Evolutionary conservation across 2,329 filamentous ascomycete genomes (phyloP).

Genomic region (Xylaria sp.): DNA sequence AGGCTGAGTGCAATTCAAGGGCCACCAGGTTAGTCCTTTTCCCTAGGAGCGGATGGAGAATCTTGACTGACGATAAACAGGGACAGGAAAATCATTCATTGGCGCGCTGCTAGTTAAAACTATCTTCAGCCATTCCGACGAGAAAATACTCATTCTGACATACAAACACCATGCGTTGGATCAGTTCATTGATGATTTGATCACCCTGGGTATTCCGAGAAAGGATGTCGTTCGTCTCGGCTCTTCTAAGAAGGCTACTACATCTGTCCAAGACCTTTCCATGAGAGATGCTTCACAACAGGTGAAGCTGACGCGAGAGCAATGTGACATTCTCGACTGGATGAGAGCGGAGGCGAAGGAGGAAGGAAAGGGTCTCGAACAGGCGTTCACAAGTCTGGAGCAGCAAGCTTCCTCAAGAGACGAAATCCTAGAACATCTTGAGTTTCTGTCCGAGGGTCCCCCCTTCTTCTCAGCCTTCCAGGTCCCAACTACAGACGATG

Average conservation of each 20-base stretch:
- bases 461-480: slow-evolving; percentile 66
- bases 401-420: slow-evolving; percentile 20
- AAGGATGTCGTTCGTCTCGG: slow-evolving; percentile 69
- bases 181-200: slow-evolving; percentile 72
- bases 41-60: not conserved
- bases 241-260: slow-evolving; percentile 41
- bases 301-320: slow-evolving; percentile 50
- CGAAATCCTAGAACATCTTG: slow-evolving; percentile 51
- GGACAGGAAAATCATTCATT: slow-evolving; percentile 79
- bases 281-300: slow-evolving; percentile 41
- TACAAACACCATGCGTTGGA: slow-evolving; percentile 75
- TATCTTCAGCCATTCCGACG: slow-evolving; percentile 58
- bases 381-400: slow-evolving; percentile 37
- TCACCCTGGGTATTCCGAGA: slow-evolving; percentile 64
- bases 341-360: slow-evolving; percentile 51
- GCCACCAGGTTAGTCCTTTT: slow-evolving; percentile 67
- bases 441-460: slow-evolving; percentile 55
- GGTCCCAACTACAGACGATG: slow-evolving; percentile 57
- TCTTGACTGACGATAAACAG: slow-evolving; percentile 49
- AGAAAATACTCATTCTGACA: slow-evolving; percentile 69
- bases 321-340: not conserved
- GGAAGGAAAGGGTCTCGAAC: slow-evolving; percentile 41
- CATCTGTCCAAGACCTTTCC: slow-evolving; percentile 57
- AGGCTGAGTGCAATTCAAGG: slow-evolving; percentile 73
- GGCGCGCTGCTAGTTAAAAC: slow-evolving; percentile 70